A percentile compares a stretch with the other conserved stretches of the same genome.
These are phyloP conservation scores for Fragaria nilgerrensis DNA, from an alignment of 306 rosid genomes.

Conservation along the genomic window DNA sequence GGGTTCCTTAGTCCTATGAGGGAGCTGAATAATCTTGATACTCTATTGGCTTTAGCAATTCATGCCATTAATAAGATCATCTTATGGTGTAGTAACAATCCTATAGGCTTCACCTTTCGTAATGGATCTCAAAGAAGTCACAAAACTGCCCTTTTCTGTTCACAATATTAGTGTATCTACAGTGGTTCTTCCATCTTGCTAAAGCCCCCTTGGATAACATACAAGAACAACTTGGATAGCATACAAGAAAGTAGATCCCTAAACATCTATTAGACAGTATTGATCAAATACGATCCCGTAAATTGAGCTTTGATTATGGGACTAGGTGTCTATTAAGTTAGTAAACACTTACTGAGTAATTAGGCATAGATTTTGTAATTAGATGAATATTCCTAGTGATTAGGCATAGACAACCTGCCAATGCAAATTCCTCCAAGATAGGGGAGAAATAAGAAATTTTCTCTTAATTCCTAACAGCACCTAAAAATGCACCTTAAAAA, in stretches of 20 bases:
- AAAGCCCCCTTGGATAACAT: neutral
- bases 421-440: neutral
- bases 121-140: neutral
- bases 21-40: neutral
- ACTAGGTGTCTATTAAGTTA: neutral
- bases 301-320: neutral
- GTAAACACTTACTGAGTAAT: neutral
- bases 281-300: neutral
- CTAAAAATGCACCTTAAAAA: too few relatives aligned
- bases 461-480: neutral
- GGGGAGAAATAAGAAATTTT: neutral
- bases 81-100: neutral
- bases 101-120: neutral
- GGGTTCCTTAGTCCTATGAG: neutral
- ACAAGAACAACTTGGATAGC: neutral
- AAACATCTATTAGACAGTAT: neutral
- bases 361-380: neutral
- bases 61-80: neutral
- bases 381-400: neutral
- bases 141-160: neutral
- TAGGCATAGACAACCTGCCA: neutral
- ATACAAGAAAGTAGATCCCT: neutral
- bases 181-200: neutral
- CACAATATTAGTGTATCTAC: neutral
- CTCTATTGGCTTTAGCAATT: neutral